Percentiles rank a stretch among this genome's conserved stretches.
Evolutionary conservation across 108 stramenopile species (phyloP).

Genomic region (Skeletonema marinoi): DNA sequence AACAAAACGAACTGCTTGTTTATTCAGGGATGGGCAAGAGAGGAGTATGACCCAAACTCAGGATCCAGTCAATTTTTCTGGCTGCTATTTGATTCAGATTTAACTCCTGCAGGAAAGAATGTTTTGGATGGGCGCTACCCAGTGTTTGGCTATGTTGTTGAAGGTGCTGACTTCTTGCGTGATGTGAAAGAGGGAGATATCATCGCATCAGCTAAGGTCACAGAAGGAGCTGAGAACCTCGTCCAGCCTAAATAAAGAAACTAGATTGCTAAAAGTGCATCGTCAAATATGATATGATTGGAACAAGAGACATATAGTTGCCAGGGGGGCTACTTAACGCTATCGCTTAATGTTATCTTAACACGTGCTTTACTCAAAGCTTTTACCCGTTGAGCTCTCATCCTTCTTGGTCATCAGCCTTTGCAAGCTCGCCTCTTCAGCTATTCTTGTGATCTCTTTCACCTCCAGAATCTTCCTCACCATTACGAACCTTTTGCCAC

Average conservation of each 20-base stretch:
- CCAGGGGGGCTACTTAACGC: neutral
- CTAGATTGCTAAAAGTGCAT: neutral
- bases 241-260: conserved; percentile 39
- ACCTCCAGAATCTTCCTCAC: conserved; percentile 79
- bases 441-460: conserved; percentile 66
- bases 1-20: no score
- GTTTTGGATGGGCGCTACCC: conserved; percentile 94
- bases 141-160: conserved; percentile 93
- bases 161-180: conserved; percentile 89
- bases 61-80: conserved; percentile 96
- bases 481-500: conserved; percentile 70
- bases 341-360: neutral
- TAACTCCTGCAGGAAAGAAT: conserved; percentile 99
- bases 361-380: conserved; percentile 24
- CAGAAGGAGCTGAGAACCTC: conserved; percentile 68
- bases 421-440: conserved; percentile 48
- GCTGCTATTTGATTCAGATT: conserved; percentile 95
- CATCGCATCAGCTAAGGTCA: conserved; percentile 93
- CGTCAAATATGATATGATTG: neutral
- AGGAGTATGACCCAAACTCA: conserved; percentile 93
- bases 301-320: neutral
- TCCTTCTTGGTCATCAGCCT: conserved; percentile 20
- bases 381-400: conserved; percentile 9
- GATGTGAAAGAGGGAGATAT: conserved; percentile 94
- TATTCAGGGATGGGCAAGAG: conserved; percentile 88